A percentile compares a stretch with the other conserved stretches of the same genome.
Conservation (phyloP, 495 filamentous ascomycete species). For the Penicillium canescens region DNA sequence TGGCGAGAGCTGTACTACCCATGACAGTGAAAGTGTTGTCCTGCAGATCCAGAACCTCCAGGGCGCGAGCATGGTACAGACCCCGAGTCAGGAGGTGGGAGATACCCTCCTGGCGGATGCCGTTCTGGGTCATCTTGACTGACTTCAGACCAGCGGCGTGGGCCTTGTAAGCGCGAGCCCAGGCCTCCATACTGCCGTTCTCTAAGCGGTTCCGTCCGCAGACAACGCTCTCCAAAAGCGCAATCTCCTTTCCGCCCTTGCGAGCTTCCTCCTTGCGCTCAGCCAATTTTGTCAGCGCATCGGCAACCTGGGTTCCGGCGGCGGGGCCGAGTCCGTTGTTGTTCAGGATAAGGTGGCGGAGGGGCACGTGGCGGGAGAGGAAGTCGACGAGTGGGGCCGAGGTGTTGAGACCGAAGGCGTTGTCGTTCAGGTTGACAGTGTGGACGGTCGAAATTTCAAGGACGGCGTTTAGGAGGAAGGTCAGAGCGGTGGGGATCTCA, state of each 20-base stretch:
- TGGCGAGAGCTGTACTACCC: conserved; percentile 76
- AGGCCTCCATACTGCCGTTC: conserved; percentile 92
- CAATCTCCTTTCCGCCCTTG: conserved; percentile 65
- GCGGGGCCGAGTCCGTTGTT: conserved; percentile 97
- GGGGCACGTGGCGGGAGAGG: conserved; percentile 78
- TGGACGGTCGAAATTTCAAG: conserved; percentile 79
- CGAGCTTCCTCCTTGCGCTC: conserved; percentile 77
- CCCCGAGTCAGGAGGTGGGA: conserved; percentile 73
- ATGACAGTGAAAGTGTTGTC: conserved; percentile 92
- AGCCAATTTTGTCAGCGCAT: conserved; percentile 73
- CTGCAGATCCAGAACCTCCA: conserved; percentile 84
- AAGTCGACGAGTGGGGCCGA: conserved; percentile 82
- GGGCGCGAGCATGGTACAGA: conserved; percentile 60
- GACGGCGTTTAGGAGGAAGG: conserved; percentile 79
- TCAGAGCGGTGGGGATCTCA: conserved; percentile 90
- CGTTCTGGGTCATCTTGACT: conserved; percentile 98
- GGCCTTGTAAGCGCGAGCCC: conserved; percentile 81
- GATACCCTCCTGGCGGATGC: conserved; percentile 92
- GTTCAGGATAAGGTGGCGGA: conserved; percentile 90
- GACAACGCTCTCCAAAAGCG: conserved; percentile 86
- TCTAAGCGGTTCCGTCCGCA: conserved; percentile 95
- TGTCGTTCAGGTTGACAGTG: conserved; percentile 94
- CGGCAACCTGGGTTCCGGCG: conserved; percentile 82
- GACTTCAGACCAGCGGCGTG: conserved; percentile 73
- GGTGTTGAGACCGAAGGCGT: conserved; percentile 94